phyloP scores from a whole-genome alignment of 1,284 basidiomycete species.

The Cerioporus squamosus region DNA sequence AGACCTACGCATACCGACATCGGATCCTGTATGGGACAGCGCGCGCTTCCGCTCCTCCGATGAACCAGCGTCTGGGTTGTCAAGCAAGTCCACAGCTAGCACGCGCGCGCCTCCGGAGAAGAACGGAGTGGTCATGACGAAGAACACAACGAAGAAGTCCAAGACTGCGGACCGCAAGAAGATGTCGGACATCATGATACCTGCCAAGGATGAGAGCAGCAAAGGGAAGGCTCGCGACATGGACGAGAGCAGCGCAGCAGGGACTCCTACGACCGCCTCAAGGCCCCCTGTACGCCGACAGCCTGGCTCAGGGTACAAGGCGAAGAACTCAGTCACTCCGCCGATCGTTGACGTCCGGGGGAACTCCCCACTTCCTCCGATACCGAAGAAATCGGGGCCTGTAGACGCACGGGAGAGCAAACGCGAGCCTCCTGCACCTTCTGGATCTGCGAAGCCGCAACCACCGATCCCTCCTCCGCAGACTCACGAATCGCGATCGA shows the following conservation, averaged over 20 bases:
- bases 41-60: constrained; percentile 35
- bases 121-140: constrained; percentile 23
- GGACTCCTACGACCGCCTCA: constrained; percentile 22
- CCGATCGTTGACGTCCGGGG: constrained; percentile 15
- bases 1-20: constrained; percentile 54
- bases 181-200: constrained; percentile 46
- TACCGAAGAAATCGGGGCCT: constrained; percentile 26
- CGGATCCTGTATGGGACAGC: constrained; percentile 59
- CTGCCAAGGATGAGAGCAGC: constrained; percentile 59
- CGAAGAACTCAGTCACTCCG: constrained; percentile 25
- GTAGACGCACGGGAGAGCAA: constrained; percentile 29
- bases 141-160: constrained; percentile 48
- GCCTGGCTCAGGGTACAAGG: constrained; percentile 55
- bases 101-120: constrained; percentile 15
- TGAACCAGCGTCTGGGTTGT: constrained; percentile 7
- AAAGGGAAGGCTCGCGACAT: constrained; percentile 37
- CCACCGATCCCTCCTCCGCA: constrained; percentile 29
- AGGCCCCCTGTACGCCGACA: constrained; percentile 33
- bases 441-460: constrained; percentile 25
- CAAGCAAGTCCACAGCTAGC: constrained; percentile 10
- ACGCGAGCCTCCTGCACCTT: constrained; percentile 19
- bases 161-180: constrained; percentile 36
- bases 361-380: constrained; percentile 18
- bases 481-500: constrained; percentile 22
- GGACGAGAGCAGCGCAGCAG: constrained; percentile 22